Evolutionary conservation across 2,329 filamentous ascomycete species (phyloP).

Genomic region (Macrophomina phaseolina): DNA sequence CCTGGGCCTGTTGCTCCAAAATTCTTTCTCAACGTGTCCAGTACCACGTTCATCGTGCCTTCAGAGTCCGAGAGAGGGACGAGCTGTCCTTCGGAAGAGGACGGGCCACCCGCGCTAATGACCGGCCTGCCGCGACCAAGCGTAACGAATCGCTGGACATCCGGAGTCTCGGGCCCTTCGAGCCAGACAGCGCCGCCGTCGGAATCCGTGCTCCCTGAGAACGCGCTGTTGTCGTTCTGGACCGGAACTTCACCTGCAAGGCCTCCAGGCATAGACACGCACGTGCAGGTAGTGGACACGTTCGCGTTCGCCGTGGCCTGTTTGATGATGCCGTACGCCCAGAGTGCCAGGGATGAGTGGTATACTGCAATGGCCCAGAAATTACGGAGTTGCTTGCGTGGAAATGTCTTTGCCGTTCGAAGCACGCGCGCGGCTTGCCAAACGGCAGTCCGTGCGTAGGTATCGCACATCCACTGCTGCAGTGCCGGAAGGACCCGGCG

Average conservation of each 20-base stretch:
- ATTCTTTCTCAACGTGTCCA: conserved; percentile 64
- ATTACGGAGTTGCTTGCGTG: conserved; percentile 62
- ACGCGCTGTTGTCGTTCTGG: not conserved
- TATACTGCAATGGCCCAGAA: conserved; percentile 73
- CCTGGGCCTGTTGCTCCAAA: conserved; percentile 25
- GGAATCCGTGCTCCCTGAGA: not conserved
- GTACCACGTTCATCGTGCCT: conserved; percentile 63
- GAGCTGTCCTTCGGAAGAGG: conserved; percentile 28
- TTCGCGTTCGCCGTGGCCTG: not conserved
- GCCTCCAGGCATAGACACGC: conserved; percentile 20
- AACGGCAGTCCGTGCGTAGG: conserved; percentile 63
- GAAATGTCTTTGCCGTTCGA: conserved; percentile 61
- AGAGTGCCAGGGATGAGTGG: conserved; percentile 70
- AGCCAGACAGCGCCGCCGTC: conserved; percentile 49
- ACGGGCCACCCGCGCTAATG: conserved; percentile 49
- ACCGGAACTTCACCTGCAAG: not conserved
- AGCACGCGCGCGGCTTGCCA: conserved; percentile 74
- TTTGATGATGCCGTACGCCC: conserved; percentile 46
- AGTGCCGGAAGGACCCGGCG: conserved; percentile 63
- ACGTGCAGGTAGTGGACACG: conserved; percentile 8
- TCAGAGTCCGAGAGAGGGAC: conserved; percentile 60
- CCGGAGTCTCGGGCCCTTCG: conserved; percentile 61
- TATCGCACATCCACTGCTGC: conserved; percentile 63
- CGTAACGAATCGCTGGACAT: conserved; percentile 63
- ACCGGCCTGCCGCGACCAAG: conserved; percentile 62